Evolutionary conservation across 805 yeast genomes (phyloP), one percentile per base, ranked within the genome.

Genomic region (Suhomyces kilbournensis): DNA sequence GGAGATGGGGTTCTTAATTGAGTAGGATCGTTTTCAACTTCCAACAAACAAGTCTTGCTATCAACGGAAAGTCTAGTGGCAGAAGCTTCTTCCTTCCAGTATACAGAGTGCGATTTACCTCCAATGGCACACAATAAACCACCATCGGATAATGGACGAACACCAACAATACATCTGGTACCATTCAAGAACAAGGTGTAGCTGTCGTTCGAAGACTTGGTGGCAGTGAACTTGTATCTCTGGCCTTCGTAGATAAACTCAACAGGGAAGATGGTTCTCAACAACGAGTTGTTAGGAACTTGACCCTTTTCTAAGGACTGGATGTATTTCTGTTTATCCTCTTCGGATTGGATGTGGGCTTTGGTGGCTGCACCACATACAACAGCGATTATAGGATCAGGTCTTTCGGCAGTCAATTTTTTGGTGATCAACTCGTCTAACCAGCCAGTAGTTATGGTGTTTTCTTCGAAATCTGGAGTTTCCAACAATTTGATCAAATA

Each of bases 401-500:
- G 99, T 73, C 97, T 86, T 74, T 94, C 97, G 40, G 97, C 96
- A 39, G 99, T 94, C 70, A 96, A 83, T 64, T 88, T 91, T 72
- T 90, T 89, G 55, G 96, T 79, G 64, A 94, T 94, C 65, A 94
- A 82, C 72, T 93, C 98, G 72, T 94, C 99, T 66, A 94, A 83
- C 99, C 99, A 94, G 52, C 98, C 98, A 53, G 99, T 94, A 53
- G 99, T 94, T 65, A 94, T 93, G 47, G 94, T 93, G 72, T 94
- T 96, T 53, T 87, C 91, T 74, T 91, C 97, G 63, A 94, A 94
- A 68, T 88, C 99, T 51, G 96, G 94, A 22, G 99, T 92, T 75
- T 94, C 98, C 64, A 94, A 80, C 61, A 94, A 80, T 70, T 93
- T 93, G 73, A 96, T 94, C 66, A 94, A 81, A 68, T 94, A 94